These are phyloP conservation scores for Podospora didyma DNA, from an alignment of 495 filamentous ascomycete species.

Conservation along the genomic window DNA sequence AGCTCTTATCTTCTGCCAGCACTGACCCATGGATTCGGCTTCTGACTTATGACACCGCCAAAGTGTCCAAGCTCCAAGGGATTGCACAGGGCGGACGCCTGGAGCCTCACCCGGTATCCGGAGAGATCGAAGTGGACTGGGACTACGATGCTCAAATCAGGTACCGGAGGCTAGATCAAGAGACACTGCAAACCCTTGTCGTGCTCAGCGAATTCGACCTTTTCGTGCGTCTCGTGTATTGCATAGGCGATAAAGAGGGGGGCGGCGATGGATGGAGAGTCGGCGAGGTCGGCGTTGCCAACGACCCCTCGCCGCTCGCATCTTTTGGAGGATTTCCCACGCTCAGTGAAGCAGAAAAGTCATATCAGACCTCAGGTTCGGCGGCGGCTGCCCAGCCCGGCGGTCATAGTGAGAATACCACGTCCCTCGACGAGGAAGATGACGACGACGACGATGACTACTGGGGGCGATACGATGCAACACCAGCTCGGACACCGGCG, in stretches of 20 bases:
- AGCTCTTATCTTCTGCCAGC: conserved; percentile 64
- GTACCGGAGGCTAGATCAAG: conserved; percentile 75
- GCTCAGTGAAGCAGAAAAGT: conserved; percentile 41
- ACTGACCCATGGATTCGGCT: conserved; percentile 81
- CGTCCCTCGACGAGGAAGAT: conserved; percentile 25
- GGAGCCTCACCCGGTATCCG: conserved; percentile 87
- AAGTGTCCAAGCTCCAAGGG: conserved; percentile 61
- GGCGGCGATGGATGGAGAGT: conserved; percentile 76
- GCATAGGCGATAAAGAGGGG: conserved; percentile 58
- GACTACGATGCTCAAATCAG: conserved; percentile 56
- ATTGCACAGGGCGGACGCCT: conserved; percentile 64
- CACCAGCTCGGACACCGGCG: conserved; percentile 71
- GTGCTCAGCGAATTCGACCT: conserved; percentile 52
- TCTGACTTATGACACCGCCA: conserved; percentile 76
- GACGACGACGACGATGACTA: conserved; percentile 87
- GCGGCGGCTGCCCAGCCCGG: conserved; percentile 2
- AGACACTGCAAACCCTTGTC: conserved; percentile 75
- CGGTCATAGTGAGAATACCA: conserved; percentile 9
- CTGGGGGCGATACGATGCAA: conserved; percentile 91
- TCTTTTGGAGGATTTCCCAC: conserved; percentile 36
- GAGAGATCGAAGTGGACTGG: conserved; percentile 77
- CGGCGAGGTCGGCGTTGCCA: conserved; percentile 66
- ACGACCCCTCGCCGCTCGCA: conserved; percentile 38
- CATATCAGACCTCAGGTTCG: conserved; percentile 32
- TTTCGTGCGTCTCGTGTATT: conserved; percentile 49